Conservation (phyloP, 192 early-diverging fungal genomes). For the Coemansia sp. region DNA sequence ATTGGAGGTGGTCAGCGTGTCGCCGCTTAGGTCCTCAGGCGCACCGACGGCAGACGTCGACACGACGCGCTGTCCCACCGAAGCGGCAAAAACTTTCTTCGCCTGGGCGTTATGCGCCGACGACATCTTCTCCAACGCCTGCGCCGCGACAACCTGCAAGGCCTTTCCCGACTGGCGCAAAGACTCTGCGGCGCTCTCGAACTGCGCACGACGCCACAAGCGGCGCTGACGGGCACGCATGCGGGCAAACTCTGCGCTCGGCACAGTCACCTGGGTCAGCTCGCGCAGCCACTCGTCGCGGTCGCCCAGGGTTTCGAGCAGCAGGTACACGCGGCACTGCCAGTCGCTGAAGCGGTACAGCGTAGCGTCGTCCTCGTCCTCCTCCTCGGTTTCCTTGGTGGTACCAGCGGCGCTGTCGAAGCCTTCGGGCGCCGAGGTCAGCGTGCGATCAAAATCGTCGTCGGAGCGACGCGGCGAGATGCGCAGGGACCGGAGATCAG, state of each 20-base stretch:
- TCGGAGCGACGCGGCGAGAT: neutral
- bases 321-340: conserved; percentile 53
- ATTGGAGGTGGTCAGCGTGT: conserved; percentile 30
- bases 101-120: conserved; percentile 29
- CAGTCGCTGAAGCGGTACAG: conserved; percentile 41
- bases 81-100: conserved; percentile 34
- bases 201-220: conserved; percentile 23
- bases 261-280: conserved; percentile 27
- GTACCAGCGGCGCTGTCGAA: neutral
- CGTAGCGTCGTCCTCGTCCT: conserved; percentile 32
- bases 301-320: conserved; percentile 39
- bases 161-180: conserved; percentile 29
- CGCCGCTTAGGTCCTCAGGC: conserved; percentile 23
- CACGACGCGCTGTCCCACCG: conserved; percentile 15
- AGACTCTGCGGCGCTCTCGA: conserved; percentile 26
- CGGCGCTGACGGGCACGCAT: conserved; percentile 33
- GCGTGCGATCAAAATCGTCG: conserved; percentile 6
- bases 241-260: conserved; percentile 44
- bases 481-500: neutral
- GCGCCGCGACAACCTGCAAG: conserved; percentile 26
- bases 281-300: conserved; percentile 44
- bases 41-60: conserved; percentile 6
- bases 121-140: conserved; percentile 19
- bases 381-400: neutral
- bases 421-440: conserved; percentile 17